Evolutionary conservation across 2,329 filamentous ascomycete species (phyloP).

Genomic region (Gyromitra esculenta): DNA sequence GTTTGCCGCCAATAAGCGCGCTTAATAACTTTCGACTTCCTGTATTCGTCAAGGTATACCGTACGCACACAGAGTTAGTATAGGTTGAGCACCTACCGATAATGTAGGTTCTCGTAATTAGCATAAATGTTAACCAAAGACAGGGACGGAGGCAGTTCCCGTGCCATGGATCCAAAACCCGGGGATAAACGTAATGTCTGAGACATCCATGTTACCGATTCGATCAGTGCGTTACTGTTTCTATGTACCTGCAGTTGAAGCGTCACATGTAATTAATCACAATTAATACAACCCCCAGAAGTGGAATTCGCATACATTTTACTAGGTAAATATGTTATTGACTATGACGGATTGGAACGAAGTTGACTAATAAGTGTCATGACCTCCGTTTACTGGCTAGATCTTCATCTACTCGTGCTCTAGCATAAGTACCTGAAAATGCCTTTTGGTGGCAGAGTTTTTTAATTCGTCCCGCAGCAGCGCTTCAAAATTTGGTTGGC

Average conservation of each 20-base stretch:
- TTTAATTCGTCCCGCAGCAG: too few species aligned
- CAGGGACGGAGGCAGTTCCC: constrained; percentile 40
- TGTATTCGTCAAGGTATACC: constrained; percentile 9
- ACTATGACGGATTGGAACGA: neutral
- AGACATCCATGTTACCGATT: constrained; percentile 40
- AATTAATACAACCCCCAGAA: constrained; percentile 24
- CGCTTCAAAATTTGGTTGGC: too few species aligned
- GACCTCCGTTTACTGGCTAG: neutral
- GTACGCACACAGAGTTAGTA: constrained; percentile 26
- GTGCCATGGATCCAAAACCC: constrained; percentile 44
- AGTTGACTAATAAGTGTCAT: constrained; percentile 11
- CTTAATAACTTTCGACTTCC: constrained; percentile 20
- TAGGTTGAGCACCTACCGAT: constrained; percentile 30
- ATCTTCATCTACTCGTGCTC: constrained; percentile 18
- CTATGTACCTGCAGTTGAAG: constrained; percentile 45
- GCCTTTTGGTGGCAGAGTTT: too few species aligned
- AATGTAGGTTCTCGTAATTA: constrained; percentile 35
- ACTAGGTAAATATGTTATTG: neutral
- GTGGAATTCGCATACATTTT: neutral
- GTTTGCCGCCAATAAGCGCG: constrained; percentile 33
- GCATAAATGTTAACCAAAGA: constrained; percentile 19
- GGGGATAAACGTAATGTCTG: constrained; percentile 49
- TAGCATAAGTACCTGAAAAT: too few species aligned
- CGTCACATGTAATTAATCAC: constrained; percentile 35
- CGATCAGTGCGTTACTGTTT: constrained; percentile 14